Conservation (phyloP, 1,139 yeast species). For the Kodamaea sp. region DNA sequence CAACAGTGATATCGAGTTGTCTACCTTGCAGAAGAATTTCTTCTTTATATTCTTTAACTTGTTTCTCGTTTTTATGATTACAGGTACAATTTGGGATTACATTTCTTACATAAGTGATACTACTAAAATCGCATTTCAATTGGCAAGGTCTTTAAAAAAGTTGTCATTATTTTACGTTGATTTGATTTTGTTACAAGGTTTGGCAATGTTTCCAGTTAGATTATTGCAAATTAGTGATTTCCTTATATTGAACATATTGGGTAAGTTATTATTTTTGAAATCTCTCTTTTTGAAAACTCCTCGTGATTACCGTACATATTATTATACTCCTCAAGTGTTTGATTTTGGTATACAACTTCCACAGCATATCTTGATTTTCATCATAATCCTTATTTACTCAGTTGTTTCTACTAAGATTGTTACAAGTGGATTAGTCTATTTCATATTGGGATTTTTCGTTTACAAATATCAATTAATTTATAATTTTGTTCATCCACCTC, state of each 20-base stretch:
- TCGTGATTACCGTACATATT: constrained; percentile 44
- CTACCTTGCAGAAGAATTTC: constrained; percentile 76
- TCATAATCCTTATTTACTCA: constrained; percentile 59
- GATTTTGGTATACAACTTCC: constrained; percentile 65
- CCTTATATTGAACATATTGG: constrained; percentile 44
- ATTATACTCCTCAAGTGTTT: constrained; percentile 61
- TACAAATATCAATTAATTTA: constrained; percentile 64
- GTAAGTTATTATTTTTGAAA: constrained; percentile 52
- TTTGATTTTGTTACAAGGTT: constrained; percentile 75
- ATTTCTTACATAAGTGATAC: constrained; percentile 69
- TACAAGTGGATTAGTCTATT: constrained; percentile 62
- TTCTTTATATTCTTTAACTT: constrained; percentile 80
- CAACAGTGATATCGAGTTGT: constrained; percentile 75
- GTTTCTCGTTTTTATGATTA: constrained; percentile 78
- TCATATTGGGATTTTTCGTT: constrained; percentile 58
- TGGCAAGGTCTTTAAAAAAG: constrained; percentile 68
- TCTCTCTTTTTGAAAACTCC: constrained; percentile 52
- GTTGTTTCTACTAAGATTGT: constrained; percentile 63
- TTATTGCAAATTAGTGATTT: constrained; percentile 65
- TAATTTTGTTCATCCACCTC: constrained; percentile 67
- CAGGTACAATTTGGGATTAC: constrained; percentile 67
- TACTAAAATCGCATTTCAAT: constrained; percentile 71
- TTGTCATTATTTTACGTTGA: constrained; percentile 79
- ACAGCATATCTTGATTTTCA: constrained; percentile 59
- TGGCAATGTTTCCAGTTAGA: constrained; percentile 81